Conservation (phyloP, 1,284 basidiomycete species). For the Rhodotorula sp. region DNA sequence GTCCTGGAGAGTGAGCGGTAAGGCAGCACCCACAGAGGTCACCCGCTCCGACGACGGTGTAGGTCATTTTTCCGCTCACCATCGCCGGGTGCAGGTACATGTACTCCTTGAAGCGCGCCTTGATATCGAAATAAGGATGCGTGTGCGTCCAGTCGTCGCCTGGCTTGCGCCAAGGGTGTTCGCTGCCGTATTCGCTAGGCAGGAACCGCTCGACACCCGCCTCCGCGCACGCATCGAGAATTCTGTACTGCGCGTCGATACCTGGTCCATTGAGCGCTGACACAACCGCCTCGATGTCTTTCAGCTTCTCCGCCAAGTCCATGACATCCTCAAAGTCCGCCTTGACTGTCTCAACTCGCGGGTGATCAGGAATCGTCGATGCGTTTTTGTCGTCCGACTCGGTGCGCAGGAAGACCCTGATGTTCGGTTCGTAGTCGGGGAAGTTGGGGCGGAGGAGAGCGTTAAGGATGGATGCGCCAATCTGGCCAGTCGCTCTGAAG, state of each 20-base stretch:
- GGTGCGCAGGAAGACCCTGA: not conserved
- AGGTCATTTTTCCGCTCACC: slow-evolving; percentile 1
- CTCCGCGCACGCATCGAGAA: not conserved
- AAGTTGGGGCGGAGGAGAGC: not conserved
- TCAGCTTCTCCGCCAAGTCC: not conserved
- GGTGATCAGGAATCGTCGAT: not conserved
- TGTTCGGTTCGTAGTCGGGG: not conserved
- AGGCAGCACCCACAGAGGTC: not conserved
- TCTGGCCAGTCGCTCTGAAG: slow-evolving; percentile 4
- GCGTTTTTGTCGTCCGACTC: not conserved
- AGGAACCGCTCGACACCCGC: slow-evolving; percentile 5
- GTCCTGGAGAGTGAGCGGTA: not conserved
- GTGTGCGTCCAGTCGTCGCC: not conserved
- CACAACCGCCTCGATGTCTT: not conserved
- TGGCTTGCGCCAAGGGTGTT: not conserved
- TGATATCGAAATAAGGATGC: slow-evolving; percentile 2
- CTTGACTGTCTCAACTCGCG: not conserved
- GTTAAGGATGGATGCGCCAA: not conserved
- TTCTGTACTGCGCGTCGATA: not conserved
- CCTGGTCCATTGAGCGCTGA: slow-evolving; percentile 1
- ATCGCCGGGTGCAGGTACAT: slow-evolving; percentile 1
- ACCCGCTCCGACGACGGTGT: not conserved
- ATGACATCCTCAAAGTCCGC: not conserved
- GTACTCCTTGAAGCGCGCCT: not conserved
- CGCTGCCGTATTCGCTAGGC: not conserved